A percentile compares a stretch with the other conserved stretches of the same genome.
Conservation (phyloP, 257 asterid genomes). For the Rhazya stricta region DNA sequence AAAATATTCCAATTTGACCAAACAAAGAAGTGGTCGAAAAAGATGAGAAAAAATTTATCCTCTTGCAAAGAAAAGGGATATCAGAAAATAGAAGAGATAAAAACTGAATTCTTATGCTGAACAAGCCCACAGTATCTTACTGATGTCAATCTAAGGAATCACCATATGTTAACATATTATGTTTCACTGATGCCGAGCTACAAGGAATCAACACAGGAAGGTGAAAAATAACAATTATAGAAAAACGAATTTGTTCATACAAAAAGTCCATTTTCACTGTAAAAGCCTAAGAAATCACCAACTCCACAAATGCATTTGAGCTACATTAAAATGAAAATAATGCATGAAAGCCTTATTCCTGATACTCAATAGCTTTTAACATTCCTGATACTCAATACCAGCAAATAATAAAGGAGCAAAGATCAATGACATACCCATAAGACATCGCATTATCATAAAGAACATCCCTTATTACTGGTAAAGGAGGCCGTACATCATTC, state of each 20-base stretch:
- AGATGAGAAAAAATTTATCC: background rate
- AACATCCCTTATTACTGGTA: constrained; percentile 90
- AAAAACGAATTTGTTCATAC: background rate
- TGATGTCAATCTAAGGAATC: background rate
- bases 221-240: background rate
- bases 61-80: background rate
- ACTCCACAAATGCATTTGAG: background rate
- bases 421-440: constrained; percentile 52
- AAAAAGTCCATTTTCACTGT: background rate
- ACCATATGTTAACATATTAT: background rate
- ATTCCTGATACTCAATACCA: background rate
- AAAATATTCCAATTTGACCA: background rate
- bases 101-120: background rate
- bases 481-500: constrained; percentile 78
- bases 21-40: background rate
- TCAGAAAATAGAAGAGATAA: background rate
- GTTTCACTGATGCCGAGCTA: background rate
- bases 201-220: background rate
- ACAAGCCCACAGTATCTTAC: background rate
- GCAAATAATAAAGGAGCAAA: constrained; percentile 3
- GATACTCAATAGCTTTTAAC: background rate
- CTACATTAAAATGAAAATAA: background rate
- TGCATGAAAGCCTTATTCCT: background rate
- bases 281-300: background rate
- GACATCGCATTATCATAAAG: constrained; percentile 66